phyloP scores from a whole-genome alignment of 2,329 filamentous ascomycete species.

The Pestalotiopsis sp. region DNA sequence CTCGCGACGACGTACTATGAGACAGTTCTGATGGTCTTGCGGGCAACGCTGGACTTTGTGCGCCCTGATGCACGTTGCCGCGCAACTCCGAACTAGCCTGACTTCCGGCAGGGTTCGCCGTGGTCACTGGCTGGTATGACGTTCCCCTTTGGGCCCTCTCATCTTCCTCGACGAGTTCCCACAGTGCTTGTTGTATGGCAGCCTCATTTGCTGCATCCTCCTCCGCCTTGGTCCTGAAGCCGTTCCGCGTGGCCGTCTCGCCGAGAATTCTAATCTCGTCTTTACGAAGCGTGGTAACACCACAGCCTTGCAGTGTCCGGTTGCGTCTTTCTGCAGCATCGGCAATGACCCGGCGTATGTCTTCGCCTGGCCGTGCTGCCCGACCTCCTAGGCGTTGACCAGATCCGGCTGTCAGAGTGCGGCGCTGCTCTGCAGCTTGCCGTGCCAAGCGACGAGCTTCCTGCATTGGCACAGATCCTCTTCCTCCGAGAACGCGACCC shows the following conservation, averaged over 20 bases:
- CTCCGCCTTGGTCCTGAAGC: conserved; percentile 81
- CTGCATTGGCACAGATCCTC: conserved; percentile 57
- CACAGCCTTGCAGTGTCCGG: conserved; percentile 71
- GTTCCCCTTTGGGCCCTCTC: conserved; percentile 56
- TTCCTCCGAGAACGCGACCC: conserved; percentile 73
- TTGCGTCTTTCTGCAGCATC: conserved; percentile 70
- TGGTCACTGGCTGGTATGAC: conserved; percentile 49
- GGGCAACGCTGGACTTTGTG: not conserved
- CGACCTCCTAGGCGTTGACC: conserved; percentile 74
- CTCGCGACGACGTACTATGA: not conserved
- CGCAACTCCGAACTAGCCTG: conserved; percentile 14
- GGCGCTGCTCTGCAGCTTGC: conserved; percentile 71
- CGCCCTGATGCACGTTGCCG: conserved; percentile 15
- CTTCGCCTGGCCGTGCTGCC: conserved; percentile 51
- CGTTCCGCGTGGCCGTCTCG: conserved; percentile 65
- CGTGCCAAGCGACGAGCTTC: conserved; percentile 77
- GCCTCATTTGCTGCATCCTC: conserved; percentile 87
- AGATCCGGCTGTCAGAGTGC: conserved; percentile 56
- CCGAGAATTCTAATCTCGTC: conserved; percentile 65
- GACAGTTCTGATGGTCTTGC: not conserved
- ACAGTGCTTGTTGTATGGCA: conserved; percentile 82
- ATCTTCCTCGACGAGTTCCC: conserved; percentile 85
- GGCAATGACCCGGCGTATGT: conserved; percentile 72
- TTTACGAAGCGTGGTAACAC: conserved; percentile 66
- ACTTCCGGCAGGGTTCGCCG: conserved; percentile 50